Evolutionary conservation across 208 protist species (phyloP).

Genomic region (Trypanosomatidae sp.): DNA sequence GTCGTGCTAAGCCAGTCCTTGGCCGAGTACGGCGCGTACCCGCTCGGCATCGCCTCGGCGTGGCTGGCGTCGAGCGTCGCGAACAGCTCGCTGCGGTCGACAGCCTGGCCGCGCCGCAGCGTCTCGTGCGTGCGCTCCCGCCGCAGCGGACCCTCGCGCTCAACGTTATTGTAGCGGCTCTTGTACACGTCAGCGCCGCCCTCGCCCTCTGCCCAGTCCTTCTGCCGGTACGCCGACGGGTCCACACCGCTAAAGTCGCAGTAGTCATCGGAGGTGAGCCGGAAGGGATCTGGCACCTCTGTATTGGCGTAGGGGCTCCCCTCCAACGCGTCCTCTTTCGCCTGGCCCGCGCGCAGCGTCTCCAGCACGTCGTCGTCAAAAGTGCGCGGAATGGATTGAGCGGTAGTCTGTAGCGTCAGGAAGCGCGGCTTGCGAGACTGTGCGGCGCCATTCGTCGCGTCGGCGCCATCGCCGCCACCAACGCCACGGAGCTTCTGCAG

Average conservation of each 20-base stretch:
- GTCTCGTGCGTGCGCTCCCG: conserved; percentile 52
- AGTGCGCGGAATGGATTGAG: conserved; percentile 53
- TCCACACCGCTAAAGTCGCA: conserved; percentile 80
- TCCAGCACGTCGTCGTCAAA: conserved; percentile 71
- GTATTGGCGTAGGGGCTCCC: conserved; percentile 37
- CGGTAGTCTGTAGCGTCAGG: conserved; percentile 58
- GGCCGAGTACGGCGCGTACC: conserved; percentile 72
- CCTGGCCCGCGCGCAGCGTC: conserved; percentile 47
- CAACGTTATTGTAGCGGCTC: conserved; percentile 88
- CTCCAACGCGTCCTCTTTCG: conserved; percentile 53
- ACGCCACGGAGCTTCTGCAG: conserved; percentile 36
- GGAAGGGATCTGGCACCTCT: conserved; percentile 55
- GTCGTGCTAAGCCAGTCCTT: conserved; percentile 87
- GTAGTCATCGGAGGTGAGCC: conserved; percentile 88
- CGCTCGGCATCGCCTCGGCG: conserved; percentile 42
- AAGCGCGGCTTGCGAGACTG: conserved; percentile 62
- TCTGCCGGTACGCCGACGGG: conserved; percentile 72
- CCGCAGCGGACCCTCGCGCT: conserved; percentile 72
- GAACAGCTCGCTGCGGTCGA: conserved; percentile 50
- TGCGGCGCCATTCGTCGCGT: not conserved
- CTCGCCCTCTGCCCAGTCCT: conserved; percentile 33
- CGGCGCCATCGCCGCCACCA: conserved; percentile 1
- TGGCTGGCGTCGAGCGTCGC: conserved; percentile 45
- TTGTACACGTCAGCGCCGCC: conserved; percentile 62
- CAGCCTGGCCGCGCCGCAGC: conserved; percentile 45